Percentiles rank a stretch among this genome's conserved stretches.
Evolutionary conservation across 768 basidiomycete species (phyloP).

Genomic region (Kwoniella mangroviensis): DNA sequence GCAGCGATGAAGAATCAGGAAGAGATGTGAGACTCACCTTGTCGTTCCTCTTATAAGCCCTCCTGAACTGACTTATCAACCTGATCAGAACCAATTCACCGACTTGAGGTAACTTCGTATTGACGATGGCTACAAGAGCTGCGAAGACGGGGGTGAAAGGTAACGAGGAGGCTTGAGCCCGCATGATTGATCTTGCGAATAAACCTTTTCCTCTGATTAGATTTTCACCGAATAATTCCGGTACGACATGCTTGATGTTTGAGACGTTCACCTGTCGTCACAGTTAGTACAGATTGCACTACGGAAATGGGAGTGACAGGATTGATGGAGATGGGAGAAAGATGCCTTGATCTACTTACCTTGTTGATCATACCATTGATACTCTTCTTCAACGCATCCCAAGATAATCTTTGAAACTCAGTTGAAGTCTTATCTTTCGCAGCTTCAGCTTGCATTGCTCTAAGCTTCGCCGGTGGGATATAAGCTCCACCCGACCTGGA

Average conservation of each 20-base stretch:
- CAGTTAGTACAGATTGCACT: neutral
- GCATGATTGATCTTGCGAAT: constrained; percentile 94
- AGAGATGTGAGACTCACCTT: constrained; percentile 68
- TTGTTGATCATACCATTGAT: constrained; percentile 99
- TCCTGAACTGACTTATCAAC: constrained; percentile 90
- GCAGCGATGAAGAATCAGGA: neutral
- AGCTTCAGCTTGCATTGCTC: constrained; percentile 86
- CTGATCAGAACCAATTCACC: constrained; percentile 88
- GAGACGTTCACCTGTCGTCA: constrained; percentile 72
- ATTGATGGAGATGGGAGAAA: constrained; percentile 2
- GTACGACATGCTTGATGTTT: constrained; percentile 93
- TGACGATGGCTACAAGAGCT: constrained; percentile 89
- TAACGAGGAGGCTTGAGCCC: constrained; percentile 93
- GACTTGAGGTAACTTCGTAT: constrained; percentile 94
- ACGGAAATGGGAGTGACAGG: neutral
- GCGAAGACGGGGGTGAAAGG: constrained; percentile 98
- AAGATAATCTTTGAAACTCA: constrained; percentile 92
- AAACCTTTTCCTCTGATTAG: constrained; percentile 90
- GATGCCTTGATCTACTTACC: constrained; percentile 38
- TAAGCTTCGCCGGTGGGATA: constrained; percentile 89
- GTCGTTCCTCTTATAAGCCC: constrained; percentile 95
- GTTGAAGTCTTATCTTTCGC: constrained; percentile 76
- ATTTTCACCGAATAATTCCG: constrained; percentile 91
- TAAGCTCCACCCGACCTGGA: constrained; percentile 93
- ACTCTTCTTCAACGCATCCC: constrained; percentile 96